Percentiles rank a stretch among this genome's conserved stretches.
Conservation (phyloP, 2,329 filamentous ascomycete genomes). For the Hysterium pulicare region DNA sequence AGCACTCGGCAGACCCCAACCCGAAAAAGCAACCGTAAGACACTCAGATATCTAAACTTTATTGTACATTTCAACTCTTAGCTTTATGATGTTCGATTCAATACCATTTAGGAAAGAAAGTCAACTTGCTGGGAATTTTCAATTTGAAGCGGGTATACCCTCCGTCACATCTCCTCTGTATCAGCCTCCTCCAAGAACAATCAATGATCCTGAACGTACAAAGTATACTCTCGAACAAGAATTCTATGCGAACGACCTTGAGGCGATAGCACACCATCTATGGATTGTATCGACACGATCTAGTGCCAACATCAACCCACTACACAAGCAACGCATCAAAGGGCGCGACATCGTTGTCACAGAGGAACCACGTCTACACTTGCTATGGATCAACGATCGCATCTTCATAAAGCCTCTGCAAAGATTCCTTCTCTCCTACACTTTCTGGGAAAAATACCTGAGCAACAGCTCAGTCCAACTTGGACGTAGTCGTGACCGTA, state of each 20-base stretch:
- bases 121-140: slow-evolving; percentile 15
- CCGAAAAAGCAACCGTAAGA: too few relatives aligned
- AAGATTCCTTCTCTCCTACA: slow-evolving; percentile 4
- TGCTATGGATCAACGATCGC: slow-evolving; percentile 8
- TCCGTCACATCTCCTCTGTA: slow-evolving; percentile 5
- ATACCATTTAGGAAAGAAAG: slow-evolving; percentile 16
- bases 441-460: slow-evolving; percentile 4
- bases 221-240: slow-evolving; percentile 12
- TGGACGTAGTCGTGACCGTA: slow-evolving; percentile 5
- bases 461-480: slow-evolving; percentile 2
- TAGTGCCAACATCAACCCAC: slow-evolving; percentile 5
- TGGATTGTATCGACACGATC: slow-evolving; percentile 16
- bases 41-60: too few relatives aligned
- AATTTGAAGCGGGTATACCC: slow-evolving; percentile 6
- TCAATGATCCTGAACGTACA: not conserved
- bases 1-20: too few relatives aligned
- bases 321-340: slow-evolving; percentile 6
- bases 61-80: too few relatives aligned
- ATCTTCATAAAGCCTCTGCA: slow-evolving; percentile 12
- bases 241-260: slow-evolving; percentile 14
- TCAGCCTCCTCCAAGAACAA: too few relatives aligned
- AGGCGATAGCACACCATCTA: slow-evolving; percentile 15
- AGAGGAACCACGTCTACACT: slow-evolving; percentile 8
- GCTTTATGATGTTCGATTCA: too few relatives aligned
- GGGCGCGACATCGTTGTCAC: slow-evolving; percentile 9